Percentiles rank a stretch among this genome's conserved stretches.
phyloP scores from a whole-genome alignment of 805 yeast genomes.

The Candida pini region DNA sequence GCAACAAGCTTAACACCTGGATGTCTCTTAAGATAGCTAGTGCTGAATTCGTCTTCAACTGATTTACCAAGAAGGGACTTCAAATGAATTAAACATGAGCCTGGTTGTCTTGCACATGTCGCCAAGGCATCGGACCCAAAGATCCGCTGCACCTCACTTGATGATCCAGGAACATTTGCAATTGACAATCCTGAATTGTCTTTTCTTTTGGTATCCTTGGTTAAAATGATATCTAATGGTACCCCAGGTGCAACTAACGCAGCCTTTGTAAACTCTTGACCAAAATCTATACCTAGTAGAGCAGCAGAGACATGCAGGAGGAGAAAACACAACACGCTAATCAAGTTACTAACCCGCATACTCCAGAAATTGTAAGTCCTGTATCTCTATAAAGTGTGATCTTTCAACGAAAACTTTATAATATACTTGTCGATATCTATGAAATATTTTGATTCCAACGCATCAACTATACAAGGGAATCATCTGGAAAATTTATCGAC shows the following conservation, averaged over 20 bases:
- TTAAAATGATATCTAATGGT: constrained; percentile 79
- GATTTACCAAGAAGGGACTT: constrained; percentile 70
- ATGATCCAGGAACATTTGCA: constrained; percentile 30
- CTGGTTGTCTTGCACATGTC: constrained; percentile 69
- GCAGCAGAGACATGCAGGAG: constrained; percentile 40
- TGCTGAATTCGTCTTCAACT: constrained; percentile 39
- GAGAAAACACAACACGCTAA: constrained; percentile 19
- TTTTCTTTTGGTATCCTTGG: constrained; percentile 88
- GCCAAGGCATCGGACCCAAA: constrained; percentile 75
- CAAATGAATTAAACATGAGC: constrained; percentile 55
- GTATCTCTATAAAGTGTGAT: no score
- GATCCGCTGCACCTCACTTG: constrained; percentile 55
- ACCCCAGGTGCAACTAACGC: constrained; percentile 87
- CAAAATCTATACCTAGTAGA: constrained; percentile 82
- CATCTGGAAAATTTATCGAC: no score
- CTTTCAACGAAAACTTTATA: no score
- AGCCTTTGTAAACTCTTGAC: constrained; percentile 83
- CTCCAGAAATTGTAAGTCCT: no score
- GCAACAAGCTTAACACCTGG: constrained; percentile 52
- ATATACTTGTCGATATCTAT: no score
- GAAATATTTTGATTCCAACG: no score
- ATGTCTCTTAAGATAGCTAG: constrained; percentile 45
- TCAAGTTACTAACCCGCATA: no score
- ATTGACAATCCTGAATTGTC: constrained; percentile 77
- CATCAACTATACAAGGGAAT: no score